Evolutionary conservation across 768 basidiomycete species (phyloP), one percentile per base, ranked within the genome.

Genomic region (Holtermannia corniformis): DNA sequence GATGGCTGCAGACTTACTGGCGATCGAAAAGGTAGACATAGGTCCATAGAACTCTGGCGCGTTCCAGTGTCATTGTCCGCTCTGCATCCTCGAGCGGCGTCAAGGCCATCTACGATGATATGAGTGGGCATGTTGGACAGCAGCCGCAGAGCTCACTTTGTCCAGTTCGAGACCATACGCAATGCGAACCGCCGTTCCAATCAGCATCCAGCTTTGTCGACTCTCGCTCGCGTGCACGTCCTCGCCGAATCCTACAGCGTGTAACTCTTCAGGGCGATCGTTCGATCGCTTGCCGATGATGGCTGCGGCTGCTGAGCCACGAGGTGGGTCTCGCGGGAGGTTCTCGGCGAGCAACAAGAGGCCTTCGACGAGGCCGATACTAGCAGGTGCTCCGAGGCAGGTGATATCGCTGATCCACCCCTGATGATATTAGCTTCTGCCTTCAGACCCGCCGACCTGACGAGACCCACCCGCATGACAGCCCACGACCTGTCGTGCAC

Each of bases 11-110:
- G n/a, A 57, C 61, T 44, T 26, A 61, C 59, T 71, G 70, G 41
- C 70, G 49, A 41, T 71, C 70, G 24, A 68, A 71, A 13, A 71
- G 57, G 49, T 71, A 71, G 49, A 67, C 65, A 51, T 71, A 68
- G 1, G 70, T 71, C 67, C 67, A 71, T 11, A 67, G 67, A 13
- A 71, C 51, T 23, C 65, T 52, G 1, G 65, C 63, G 37, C 66
- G 45, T 40, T 68, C 66, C 13, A 65, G 48, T 47, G 65, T 62
- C 23, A 57, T 16, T 2, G 62, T 68, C 19, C 62, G 41, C 44
- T 65, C 60, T 22, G 54, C 47, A 51, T 67, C 63, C 21, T 54
- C 25, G 16, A 64, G 53, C 20, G 63, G 45, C 44, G 57, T 60
- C 11, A 55, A 25, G 11, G 61, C 63, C 13, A 62, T 46, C 61